Percentiles rank a stretch among this genome's conserved stretches.
These are phyloP conservation scores for Neopestalotiopsis sp. DNA, from an alignment of 2,329 filamentous ascomycete genomes.

Conservation along the genomic window DNA sequence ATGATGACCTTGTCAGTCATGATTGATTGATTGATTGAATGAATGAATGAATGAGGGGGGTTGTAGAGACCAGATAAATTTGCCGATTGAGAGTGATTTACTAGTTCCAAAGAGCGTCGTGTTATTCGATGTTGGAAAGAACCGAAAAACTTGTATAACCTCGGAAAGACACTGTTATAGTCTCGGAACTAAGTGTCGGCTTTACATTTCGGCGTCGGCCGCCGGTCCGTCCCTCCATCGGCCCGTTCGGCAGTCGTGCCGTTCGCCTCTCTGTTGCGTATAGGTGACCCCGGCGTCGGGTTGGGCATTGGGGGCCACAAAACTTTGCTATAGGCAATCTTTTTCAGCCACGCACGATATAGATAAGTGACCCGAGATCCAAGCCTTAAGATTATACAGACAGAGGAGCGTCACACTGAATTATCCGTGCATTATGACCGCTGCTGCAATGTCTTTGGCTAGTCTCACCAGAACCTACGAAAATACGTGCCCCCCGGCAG, in stretches of 20 bases:
- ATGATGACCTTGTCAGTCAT: slow-evolving; percentile 12
- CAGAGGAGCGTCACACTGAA: background rate
- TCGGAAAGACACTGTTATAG: background rate
- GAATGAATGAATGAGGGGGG: too few relatives aligned
- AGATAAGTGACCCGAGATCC: background rate
- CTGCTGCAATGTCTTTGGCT: background rate
- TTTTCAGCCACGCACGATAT: background rate
- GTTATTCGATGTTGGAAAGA: background rate
- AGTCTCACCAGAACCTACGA: slow-evolving; percentile 12
- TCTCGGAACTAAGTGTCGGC: background rate
- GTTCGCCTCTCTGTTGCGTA: background rate
- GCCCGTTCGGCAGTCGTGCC: slow-evolving; percentile 3
- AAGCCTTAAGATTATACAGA: background rate
- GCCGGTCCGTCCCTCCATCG: background rate
- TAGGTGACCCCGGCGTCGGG: background rate
- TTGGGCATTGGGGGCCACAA: background rate
- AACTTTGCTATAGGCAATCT: background rate
- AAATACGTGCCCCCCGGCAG: slow-evolving; percentile 7
- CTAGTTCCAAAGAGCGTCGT: background rate
- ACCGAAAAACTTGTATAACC: background rate
- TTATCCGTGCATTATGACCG: background rate
- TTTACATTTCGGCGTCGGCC: background rate
- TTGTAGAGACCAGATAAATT: too few relatives aligned
- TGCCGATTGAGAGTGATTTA: too few relatives aligned
- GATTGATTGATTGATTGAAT: background rate